Evolutionary conservation across 768 basidiomycete genomes (phyloP).

Genomic region (Suillus hirtellus): DNA sequence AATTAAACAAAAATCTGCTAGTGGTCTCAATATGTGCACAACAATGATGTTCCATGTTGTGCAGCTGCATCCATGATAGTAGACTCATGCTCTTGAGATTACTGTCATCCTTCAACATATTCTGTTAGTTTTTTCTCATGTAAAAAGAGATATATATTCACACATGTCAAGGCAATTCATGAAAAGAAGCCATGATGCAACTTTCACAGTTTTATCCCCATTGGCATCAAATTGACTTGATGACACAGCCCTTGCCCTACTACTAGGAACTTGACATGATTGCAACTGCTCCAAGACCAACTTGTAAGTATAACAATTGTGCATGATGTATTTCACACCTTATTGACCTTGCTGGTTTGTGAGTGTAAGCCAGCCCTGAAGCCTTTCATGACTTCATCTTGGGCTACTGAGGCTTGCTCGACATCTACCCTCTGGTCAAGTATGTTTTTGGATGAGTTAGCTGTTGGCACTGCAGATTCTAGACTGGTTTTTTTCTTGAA

Average conservation of each 20-base stretch:
- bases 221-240: not conserved
- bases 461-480: too few relatives aligned
- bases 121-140: not conserved
- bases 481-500: too few relatives aligned
- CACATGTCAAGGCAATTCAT: not conserved
- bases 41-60: not conserved
- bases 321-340: not conserved
- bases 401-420: not conserved
- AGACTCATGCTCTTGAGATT: not conserved
- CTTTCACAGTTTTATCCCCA: not conserved
- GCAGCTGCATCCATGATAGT: not conserved
- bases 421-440: not conserved
- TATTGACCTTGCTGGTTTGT: not conserved
- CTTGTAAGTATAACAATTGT: not conserved
- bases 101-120: not conserved
- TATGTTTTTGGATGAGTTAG: not conserved
- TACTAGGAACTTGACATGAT: not conserved
- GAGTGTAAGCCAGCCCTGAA: not conserved
- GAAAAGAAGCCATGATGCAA: not conserved
- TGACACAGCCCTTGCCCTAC: not conserved
- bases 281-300: not conserved
- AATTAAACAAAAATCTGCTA: not conserved
- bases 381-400: not conserved
- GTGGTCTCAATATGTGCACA: conserved; percentile 4
- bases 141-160: not conserved